phyloP scores from a whole-genome alignment of 2,329 filamentous ascomycete species.

The Aspergillus sp. region DNA sequence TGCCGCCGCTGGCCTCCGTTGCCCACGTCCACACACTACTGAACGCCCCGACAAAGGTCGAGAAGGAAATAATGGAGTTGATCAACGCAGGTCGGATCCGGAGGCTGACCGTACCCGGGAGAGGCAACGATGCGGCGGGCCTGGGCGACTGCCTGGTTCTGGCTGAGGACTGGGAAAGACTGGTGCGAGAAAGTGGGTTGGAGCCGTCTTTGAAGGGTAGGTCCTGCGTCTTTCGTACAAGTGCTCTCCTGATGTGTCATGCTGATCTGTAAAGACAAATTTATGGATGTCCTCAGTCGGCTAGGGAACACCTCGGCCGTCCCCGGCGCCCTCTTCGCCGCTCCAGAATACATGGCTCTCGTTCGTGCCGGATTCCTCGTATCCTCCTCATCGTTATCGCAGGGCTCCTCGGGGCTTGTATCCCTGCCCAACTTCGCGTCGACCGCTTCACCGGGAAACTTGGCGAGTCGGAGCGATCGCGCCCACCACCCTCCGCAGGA shows the following conservation, averaged over 20 bases:
- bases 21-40: conserved; percentile 60
- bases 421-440: conserved; percentile 32
- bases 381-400: conserved; percentile 41
- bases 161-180: conserved; percentile 50
- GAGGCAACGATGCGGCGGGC: conserved; percentile 55
- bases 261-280: conserved; percentile 39
- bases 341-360: conserved; percentile 48
- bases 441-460: conserved; percentile 13
- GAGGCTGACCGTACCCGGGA: conserved; percentile 55
- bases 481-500: not conserved
- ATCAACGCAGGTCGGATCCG: conserved; percentile 51
- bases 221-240: not conserved
- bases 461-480: conserved; percentile 25
- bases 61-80: conserved; percentile 57
- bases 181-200: conserved; percentile 38
- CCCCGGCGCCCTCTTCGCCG: conserved; percentile 43
- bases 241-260: too few species aligned
- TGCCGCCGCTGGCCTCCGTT: conserved; percentile 59
- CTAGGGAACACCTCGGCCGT: conserved; percentile 49
- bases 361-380: conserved; percentile 56
- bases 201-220: conserved; percentile 35
- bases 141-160: conserved; percentile 59
- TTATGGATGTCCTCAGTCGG: conserved; percentile 45
- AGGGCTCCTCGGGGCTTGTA: conserved; percentile 42
- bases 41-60: conserved; percentile 55